These are phyloP conservation scores for Bryopsis sp. DNA, from an alignment of 139 green algal species.

Conservation along the genomic window DNA sequence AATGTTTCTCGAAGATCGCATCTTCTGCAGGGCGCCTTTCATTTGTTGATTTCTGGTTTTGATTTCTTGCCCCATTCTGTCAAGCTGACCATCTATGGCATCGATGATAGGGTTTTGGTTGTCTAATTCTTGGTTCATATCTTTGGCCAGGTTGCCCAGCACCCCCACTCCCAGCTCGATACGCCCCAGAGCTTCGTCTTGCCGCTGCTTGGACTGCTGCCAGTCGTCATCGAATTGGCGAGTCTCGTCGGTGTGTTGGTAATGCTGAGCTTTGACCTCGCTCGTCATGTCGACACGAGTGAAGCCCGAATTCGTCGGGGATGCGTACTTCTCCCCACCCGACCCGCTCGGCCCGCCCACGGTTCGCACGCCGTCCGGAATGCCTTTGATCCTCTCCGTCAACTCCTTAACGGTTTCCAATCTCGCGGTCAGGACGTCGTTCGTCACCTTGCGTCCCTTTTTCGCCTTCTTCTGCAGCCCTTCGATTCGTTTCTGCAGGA, in stretches of 20 bases:
- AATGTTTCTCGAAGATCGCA: background rate
- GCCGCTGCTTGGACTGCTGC: slow-evolving; percentile 3
- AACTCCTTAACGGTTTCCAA: background rate
- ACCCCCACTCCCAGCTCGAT: slow-evolving; percentile 12
- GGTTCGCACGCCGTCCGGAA: slow-evolving; percentile 1
- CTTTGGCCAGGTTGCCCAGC: slow-evolving; percentile 8
- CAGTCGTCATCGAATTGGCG: slow-evolving; percentile 1
- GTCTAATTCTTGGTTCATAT: slow-evolving; percentile 14
- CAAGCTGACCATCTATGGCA: slow-evolving; percentile 17
- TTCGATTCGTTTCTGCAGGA: background rate
- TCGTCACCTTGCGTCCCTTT: slow-evolving; percentile 7
- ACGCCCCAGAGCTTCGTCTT: slow-evolving; percentile 8
- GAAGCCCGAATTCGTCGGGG: background rate
- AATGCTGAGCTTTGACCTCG: background rate
- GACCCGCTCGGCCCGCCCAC: background rate
- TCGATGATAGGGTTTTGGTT: slow-evolving; percentile 17
- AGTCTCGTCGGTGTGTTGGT: slow-evolving; percentile 13
- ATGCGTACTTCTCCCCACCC: background rate
- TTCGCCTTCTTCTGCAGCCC: slow-evolving; percentile 1
- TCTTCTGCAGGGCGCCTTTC: background rate
- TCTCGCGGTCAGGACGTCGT: background rate
- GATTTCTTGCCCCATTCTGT: slow-evolving; percentile 9
- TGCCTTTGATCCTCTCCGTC: background rate
- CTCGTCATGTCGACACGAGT: background rate
- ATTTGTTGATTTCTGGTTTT: slow-evolving; percentile 15